These are phyloP conservation scores for Paecilomyces sp. DNA, from an alignment of 2,329 filamentous ascomycete species.

Conservation along the genomic window DNA sequence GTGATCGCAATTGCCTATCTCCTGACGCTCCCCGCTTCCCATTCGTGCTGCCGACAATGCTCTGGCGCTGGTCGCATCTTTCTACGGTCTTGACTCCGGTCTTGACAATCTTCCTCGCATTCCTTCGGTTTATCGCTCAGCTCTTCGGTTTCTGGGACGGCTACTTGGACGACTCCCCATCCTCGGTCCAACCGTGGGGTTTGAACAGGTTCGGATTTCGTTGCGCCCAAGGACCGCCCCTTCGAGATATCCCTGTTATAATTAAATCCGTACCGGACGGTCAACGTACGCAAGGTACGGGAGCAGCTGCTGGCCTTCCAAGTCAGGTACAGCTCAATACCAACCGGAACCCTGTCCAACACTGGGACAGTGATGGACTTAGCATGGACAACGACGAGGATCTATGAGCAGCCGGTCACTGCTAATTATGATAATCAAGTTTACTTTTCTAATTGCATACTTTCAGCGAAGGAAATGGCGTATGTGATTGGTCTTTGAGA, in stretches of 20 bases:
- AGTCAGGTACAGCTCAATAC: not conserved
- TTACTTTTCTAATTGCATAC: too few species aligned
- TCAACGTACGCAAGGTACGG: not conserved
- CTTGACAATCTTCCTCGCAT: constrained; percentile 21
- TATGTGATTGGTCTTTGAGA: too few species aligned
- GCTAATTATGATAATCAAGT: not conserved
- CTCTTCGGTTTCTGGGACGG: constrained; percentile 36
- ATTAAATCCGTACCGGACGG: not conserved
- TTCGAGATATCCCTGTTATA: not conserved
- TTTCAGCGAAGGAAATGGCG: too few species aligned
- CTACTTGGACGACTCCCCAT: constrained; percentile 27
- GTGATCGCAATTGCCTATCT: constrained; percentile 44
- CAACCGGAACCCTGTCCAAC: not conserved
- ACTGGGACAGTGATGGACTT: not conserved
- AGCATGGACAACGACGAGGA: not conserved
- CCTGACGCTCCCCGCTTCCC: constrained; percentile 48
- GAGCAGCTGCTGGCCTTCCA: not conserved
- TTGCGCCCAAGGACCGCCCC: not conserved
- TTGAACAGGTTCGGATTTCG: not conserved
- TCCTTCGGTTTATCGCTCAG: constrained; percentile 25
- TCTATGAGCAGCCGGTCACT: not conserved
- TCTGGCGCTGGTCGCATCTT: constrained; percentile 41
- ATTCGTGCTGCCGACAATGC: constrained; percentile 49
- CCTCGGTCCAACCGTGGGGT: constrained; percentile 2
- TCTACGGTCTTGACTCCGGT: constrained; percentile 22